These are phyloP conservation scores for Kurtzmaniella fragi DNA, from an alignment of 805 yeast genomes.

Conservation along the genomic window DNA sequence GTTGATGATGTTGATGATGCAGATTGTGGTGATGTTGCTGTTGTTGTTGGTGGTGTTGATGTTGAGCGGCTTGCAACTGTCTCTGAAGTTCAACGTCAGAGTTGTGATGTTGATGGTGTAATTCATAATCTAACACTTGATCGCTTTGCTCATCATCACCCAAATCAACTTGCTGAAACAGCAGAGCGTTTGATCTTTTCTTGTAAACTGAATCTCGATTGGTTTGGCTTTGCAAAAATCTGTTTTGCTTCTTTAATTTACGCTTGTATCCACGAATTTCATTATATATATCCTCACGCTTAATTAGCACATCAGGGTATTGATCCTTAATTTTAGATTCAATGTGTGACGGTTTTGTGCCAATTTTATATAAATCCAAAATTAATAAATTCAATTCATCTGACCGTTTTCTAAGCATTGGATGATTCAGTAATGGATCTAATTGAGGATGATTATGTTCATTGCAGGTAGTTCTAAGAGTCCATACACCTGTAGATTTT, in stretches of 20 bases:
- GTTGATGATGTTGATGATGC: conserved; percentile 8
- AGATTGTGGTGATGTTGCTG: conserved; percentile 13
- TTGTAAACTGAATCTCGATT: conserved; percentile 14
- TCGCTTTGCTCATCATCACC: conserved; percentile 14
- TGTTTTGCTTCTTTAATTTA: conserved; percentile 38
- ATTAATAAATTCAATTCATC: conserved; percentile 49
- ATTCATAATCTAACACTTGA: conserved; percentile 11
- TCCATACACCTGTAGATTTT: conserved; percentile 47
- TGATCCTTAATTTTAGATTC: conserved; percentile 47
- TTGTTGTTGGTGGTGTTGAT: conserved; percentile 17
- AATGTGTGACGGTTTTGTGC: conserved; percentile 52
- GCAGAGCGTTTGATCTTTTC: conserved; percentile 20
- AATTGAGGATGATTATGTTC: conserved; percentile 57
- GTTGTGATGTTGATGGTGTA: conserved; percentile 16
- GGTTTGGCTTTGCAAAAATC: conserved; percentile 15
- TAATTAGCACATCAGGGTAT: conserved; percentile 49
- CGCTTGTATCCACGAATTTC: conserved; percentile 54
- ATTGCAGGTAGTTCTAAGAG: conserved; percentile 47
- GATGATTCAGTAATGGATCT: conserved; percentile 51
- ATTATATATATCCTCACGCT: conserved; percentile 54
- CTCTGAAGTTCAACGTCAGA: conserved; percentile 19
- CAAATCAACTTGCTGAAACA: conserved; percentile 19
- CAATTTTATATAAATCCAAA: conserved; percentile 47
- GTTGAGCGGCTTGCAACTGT: conserved; percentile 17
- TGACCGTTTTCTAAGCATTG: conserved; percentile 51